Evolutionary conservation across 2,329 filamentous ascomycete species (phyloP).

Genomic region (Monosporascus ibericus): DNA sequence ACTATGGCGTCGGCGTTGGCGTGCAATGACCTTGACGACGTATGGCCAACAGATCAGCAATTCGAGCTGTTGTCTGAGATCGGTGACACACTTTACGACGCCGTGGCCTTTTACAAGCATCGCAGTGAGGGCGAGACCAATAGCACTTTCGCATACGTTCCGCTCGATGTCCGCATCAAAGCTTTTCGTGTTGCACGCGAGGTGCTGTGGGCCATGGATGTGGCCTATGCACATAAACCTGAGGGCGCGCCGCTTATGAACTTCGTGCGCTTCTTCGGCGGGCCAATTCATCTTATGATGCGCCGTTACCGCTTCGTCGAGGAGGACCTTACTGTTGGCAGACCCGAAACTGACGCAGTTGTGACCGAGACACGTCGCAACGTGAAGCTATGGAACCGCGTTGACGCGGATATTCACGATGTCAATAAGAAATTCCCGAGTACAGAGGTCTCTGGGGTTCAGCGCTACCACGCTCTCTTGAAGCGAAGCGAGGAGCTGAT

Average conservation of each 20-base stretch:
- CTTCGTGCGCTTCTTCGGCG: slow-evolving; percentile 24
- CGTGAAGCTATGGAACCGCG: slow-evolving; percentile 27
- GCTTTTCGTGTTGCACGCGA: slow-evolving; percentile 20
- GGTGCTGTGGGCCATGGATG: slow-evolving; percentile 28
- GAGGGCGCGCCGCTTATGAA: slow-evolving; percentile 10
- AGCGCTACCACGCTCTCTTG: slow-evolving; percentile 7
- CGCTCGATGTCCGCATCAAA: slow-evolving; percentile 14
- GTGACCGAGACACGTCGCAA: slow-evolving; percentile 17
- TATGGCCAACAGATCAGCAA: slow-evolving; percentile 17
- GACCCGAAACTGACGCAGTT: slow-evolving; percentile 16
- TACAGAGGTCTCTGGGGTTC: neutral
- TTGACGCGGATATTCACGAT: slow-evolving; percentile 8
- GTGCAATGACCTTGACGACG: slow-evolving; percentile 24
- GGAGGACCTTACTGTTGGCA: slow-evolving; percentile 24
- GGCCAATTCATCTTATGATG: slow-evolving; percentile 29
- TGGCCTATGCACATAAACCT: slow-evolving; percentile 9
- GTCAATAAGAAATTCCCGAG: neutral
- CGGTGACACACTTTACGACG: slow-evolving; percentile 24
- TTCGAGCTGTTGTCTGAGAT: slow-evolving; percentile 18
- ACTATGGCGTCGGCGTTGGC: slow-evolving; percentile 24
- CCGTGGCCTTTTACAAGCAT: slow-evolving; percentile 28
- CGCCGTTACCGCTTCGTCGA: slow-evolving; percentile 28
- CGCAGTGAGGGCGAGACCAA: slow-evolving; percentile 27
- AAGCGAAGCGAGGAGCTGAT: slow-evolving; percentile 7
- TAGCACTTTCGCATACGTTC: slow-evolving; percentile 26